These are phyloP conservation scores for Phaeosphaeria sp. DNA, from an alignment of 2,329 filamentous ascomycete genomes.

Conservation along the genomic window DNA sequence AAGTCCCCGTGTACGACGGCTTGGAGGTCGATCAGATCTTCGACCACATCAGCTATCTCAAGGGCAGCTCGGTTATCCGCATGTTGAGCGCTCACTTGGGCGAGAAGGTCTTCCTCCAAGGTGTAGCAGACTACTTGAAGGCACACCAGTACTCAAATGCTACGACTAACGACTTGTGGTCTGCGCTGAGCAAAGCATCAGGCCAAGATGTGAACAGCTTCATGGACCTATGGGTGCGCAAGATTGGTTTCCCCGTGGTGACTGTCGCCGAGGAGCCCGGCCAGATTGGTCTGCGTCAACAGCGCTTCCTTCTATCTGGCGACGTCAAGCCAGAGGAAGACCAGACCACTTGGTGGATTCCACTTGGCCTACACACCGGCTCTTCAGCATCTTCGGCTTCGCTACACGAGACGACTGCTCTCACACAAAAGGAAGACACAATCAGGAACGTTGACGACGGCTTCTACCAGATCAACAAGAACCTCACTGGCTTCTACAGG, in stretches of 20 bases:
- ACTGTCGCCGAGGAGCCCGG: constrained; percentile 84
- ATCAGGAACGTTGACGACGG: constrained; percentile 75
- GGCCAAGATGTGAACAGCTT: constrained; percentile 84
- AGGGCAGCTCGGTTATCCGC: constrained; percentile 94
- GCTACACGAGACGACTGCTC: constrained; percentile 68
- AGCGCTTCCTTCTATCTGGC: constrained; percentile 87
- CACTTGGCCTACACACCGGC: constrained; percentile 83
- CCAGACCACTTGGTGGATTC: constrained; percentile 93
- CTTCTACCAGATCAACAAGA: constrained; percentile 94
- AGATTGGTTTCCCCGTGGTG: constrained; percentile 92
- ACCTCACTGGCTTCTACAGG: constrained; percentile 88
- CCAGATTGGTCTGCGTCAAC: constrained; percentile 83
- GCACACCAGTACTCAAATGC: constrained; percentile 88
- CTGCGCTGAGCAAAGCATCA: constrained; percentile 84
- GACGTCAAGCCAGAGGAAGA: constrained; percentile 93
- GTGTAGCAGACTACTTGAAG: constrained; percentile 88
- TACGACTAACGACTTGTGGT: constrained; percentile 90
- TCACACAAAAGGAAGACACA: constrained; percentile 79
- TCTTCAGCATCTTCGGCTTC: constrained; percentile 60
- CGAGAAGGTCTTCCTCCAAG: constrained; percentile 85
- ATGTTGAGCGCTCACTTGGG: constrained; percentile 94
- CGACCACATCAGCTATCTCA: constrained; percentile 94
- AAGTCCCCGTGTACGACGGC: constrained; percentile 91
- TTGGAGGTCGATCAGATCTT: constrained; percentile 98
- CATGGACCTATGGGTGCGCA: constrained; percentile 95